A percentile compares a stretch with the other conserved stretches of the same genome.
Conservation (phyloP, 1,284 basidiomycete species). For the Laetiporus sulphureus region DNA sequence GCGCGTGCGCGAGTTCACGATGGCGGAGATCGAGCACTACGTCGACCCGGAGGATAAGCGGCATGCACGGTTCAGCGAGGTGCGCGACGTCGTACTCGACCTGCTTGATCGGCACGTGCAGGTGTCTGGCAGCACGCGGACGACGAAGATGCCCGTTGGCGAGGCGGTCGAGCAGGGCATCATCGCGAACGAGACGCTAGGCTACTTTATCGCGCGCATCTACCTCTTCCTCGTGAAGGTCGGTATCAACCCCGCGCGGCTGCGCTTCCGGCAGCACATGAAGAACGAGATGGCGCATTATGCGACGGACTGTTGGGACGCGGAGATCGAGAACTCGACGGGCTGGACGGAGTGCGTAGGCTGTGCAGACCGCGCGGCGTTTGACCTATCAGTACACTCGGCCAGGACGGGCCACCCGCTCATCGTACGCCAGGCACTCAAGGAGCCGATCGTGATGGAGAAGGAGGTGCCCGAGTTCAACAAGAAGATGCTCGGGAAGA, state of each 20-base stretch:
- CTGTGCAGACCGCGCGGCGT: conserved; percentile 98
- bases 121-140: conserved; percentile 64
- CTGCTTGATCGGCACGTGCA: conserved; percentile 86
- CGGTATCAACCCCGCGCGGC: conserved; percentile 80
- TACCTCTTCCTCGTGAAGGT: conserved; percentile 89
- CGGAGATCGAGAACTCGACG: conserved; percentile 91
- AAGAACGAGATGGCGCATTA: conserved; percentile 99
- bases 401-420: conserved; percentile 64
- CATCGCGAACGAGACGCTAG: conserved; percentile 96
- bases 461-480: conserved; percentile 76
- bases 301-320: conserved; percentile 98
- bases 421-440: conserved; percentile 80
- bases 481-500: conserved; percentile 87
- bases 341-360: conserved; percentile 99
- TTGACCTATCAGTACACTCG: conserved; percentile 67
- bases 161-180: conserved; percentile 85
- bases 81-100: conserved; percentile 68
- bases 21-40: conserved; percentile 99
- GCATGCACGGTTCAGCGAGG: conserved; percentile 81
- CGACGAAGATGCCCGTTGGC: conserved; percentile 72
- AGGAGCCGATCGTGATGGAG: conserved; percentile 73
- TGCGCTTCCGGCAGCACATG: conserved; percentile 98
- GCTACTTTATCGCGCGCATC: conserved; percentile 95
- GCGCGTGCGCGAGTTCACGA: conserved; percentile 97
- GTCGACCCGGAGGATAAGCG: conserved; percentile 94